A percentile compares a stretch with the other conserved stretches of the same genome.
Evolutionary conservation across 257 asterid genomes (phyloP).

Genomic region (Anisodus tanguticus): DNA sequence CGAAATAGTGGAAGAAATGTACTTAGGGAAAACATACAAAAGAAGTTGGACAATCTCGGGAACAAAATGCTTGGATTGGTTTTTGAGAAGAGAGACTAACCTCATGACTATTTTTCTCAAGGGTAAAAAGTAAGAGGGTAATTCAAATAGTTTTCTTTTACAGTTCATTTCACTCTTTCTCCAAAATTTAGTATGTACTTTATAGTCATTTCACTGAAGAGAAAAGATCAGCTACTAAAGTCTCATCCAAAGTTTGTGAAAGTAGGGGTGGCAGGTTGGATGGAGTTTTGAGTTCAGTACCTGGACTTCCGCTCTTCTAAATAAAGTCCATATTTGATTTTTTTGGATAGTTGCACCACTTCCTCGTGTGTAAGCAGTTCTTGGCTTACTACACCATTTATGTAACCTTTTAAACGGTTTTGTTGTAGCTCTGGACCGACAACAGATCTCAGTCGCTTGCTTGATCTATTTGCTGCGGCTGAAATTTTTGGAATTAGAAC

Average conservation of each 20-base stretch:
- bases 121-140: not conserved
- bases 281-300: conserved; percentile 40
- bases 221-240: not conserved
- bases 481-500: conserved; percentile 37
- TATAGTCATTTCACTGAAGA: conserved; percentile 13
- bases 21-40: not conserved
- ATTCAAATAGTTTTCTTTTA: not conserved
- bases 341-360: conserved; percentile 77
- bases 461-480: conserved; percentile 30
- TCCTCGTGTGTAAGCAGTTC: conserved; percentile 77
- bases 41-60: not conserved
- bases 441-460: conserved; percentile 50
- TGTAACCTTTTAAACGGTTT: conserved; percentile 68
- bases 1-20: not conserved
- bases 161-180: not conserved
- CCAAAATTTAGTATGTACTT: not conserved
- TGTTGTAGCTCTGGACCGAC: conserved; percentile 59
- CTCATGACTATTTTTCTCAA: too few species aligned
- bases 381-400: conserved; percentile 63
- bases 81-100: not conserved
- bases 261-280: conserved; percentile 4
- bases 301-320: conserved; percentile 76
- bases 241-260: conserved; percentile 1
- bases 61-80: not conserved
- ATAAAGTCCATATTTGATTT: conserved; percentile 66